A percentile compares a stretch with the other conserved stretches of the same genome.
Evolutionary conservation across 1,284 basidiomycete genomes (phyloP).

Genomic region (Takashimella tepidaria): DNA sequence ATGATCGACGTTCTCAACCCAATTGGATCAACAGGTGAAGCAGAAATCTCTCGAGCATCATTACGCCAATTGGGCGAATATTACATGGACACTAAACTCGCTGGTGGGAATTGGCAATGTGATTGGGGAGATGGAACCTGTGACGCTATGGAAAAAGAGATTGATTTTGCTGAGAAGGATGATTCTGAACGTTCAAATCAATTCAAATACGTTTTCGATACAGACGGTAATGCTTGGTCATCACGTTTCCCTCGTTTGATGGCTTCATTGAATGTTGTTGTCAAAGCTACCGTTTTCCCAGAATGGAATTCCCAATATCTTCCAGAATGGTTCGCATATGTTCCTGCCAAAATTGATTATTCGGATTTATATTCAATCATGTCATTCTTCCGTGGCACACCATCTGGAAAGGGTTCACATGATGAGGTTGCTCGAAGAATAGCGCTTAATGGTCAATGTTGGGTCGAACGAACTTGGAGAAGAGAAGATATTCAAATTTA

Average conservation of each 20-base stretch:
- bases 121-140: slow-evolving; percentile 46
- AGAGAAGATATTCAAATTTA: slow-evolving; percentile 47
- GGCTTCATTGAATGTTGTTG: slow-evolving; percentile 44
- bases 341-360: slow-evolving; percentile 49
- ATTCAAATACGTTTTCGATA: slow-evolving; percentile 49
- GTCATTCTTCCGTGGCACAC: slow-evolving; percentile 48
- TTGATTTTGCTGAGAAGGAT: slow-evolving; percentile 42
- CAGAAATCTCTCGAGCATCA: slow-evolving; percentile 28
- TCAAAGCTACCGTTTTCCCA: slow-evolving; percentile 49
- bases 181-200: slow-evolving; percentile 41
- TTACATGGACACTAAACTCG: slow-evolving; percentile 47
- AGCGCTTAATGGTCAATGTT: slow-evolving; percentile 49
- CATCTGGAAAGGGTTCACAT: slow-evolving; percentile 41
- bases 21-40: slow-evolving; percentile 34
- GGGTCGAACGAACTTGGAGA: slow-evolving; percentile 47
- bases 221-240: slow-evolving; percentile 48
- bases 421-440: slow-evolving; percentile 49
- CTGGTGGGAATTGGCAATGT: slow-evolving; percentile 46
- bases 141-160: slow-evolving; percentile 44
- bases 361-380: slow-evolving; percentile 49
- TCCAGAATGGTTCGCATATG: slow-evolving; percentile 50
- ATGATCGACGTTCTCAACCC: slow-evolving; percentile 33
- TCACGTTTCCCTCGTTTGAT: slow-evolving; percentile 48
- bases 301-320: slow-evolving; percentile 48
- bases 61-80: slow-evolving; percentile 36